Conservation (phyloP, 306 rosid genomes). For the Alnus rubra region DNA sequence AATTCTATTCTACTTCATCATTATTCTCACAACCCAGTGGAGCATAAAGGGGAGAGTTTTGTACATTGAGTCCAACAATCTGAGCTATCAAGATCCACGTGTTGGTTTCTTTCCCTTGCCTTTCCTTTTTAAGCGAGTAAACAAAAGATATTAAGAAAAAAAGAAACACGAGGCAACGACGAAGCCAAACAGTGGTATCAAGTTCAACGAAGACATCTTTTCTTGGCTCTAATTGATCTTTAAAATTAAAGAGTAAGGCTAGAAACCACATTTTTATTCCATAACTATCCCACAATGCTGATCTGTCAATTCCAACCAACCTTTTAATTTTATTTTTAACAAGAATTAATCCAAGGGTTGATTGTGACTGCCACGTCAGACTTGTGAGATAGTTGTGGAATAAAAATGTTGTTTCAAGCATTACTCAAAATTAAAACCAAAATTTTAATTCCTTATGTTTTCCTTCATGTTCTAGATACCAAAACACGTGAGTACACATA, state of each 20-base stretch:
- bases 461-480: background rate
- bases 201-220: background rate
- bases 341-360: too few relatives aligned
- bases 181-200: constrained; percentile 6
- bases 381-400: too few relatives aligned
- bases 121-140: background rate
- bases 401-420: too few relatives aligned
- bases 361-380: too few relatives aligned
- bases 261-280: too few relatives aligned
- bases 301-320: too few relatives aligned
- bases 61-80: background rate
- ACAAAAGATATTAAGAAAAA: background rate
- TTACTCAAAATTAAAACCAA: too few relatives aligned
- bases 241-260: too few relatives aligned
- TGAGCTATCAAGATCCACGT: background rate
- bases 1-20: background rate
- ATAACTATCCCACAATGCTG: too few relatives aligned
- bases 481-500: background rate
- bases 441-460: background rate
- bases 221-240: too few relatives aligned
- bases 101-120: background rate
- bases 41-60: background rate
- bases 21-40: background rate
- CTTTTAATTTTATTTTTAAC: too few relatives aligned
- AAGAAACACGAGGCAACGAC: background rate